Evolutionary conservation across 1,139 yeast genomes (phyloP).

Genomic region (Pneumocystis wakefieldiae): DNA sequence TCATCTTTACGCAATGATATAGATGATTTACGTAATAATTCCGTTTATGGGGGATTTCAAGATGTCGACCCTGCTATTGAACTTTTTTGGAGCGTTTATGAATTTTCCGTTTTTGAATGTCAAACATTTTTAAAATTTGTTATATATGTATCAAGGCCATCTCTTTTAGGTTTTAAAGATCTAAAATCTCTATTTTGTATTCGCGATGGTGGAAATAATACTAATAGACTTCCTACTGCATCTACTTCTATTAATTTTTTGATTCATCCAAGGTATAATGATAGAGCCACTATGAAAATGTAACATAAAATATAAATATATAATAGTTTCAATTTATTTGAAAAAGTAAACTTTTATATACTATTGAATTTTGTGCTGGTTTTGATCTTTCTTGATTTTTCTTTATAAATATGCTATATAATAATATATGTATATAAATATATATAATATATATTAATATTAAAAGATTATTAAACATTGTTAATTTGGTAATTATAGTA

Average conservation of each 20-base stretch:
- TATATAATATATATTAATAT: no score
- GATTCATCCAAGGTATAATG: constrained; percentile 66
- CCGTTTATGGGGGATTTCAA: constrained; percentile 48
- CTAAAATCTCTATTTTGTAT: constrained; percentile 72
- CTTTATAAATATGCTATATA: not conserved
- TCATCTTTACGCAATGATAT: constrained; percentile 57
- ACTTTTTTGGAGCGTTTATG: constrained; percentile 63
- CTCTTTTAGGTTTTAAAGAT: constrained; percentile 67
- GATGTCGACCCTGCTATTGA: constrained; percentile 37
- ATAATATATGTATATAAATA: no score
- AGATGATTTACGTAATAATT: constrained; percentile 48
- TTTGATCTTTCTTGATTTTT: constrained; percentile 40
- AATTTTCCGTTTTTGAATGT: constrained; percentile 47
- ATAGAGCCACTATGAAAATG: constrained; percentile 40
- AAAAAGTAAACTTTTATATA: constrained; percentile 44
- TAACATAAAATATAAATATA: not conserved
- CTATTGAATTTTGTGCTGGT: constrained; percentile 70
- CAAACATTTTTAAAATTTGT: constrained; percentile 52
- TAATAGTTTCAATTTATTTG: not conserved
- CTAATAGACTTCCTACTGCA: constrained; percentile 45
- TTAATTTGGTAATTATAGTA: no score
- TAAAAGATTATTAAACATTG: no score
- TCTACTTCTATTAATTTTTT: constrained; percentile 73
- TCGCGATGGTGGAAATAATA: constrained; percentile 44
- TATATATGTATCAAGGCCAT: constrained; percentile 47